A percentile compares a stretch with the other conserved stretches of the same genome.
These are phyloP conservation scores for Lasiodiplodia citricola DNA, from an alignment of 2,329 filamentous ascomycete species.

Conservation along the genomic window DNA sequence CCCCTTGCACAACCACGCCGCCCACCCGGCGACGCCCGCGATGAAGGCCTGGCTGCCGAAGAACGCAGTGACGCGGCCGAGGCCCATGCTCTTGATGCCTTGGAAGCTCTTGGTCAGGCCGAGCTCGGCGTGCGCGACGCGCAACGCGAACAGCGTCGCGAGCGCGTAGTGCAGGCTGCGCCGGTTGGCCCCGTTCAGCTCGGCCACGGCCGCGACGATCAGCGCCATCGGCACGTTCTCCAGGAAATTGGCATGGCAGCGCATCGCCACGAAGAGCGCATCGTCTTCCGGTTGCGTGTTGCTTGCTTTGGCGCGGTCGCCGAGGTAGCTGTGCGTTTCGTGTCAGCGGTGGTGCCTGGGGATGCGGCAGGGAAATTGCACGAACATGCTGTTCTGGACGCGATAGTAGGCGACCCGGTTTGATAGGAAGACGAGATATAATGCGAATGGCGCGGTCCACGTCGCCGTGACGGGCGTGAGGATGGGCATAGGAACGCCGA, in stretches of 20 bases:
- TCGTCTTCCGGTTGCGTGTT: slow-evolving; percentile 3
- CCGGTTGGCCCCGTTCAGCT: slow-evolving; percentile 52
- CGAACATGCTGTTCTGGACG: slow-evolving; percentile 38
- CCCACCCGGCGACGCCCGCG: slow-evolving; percentile 37
- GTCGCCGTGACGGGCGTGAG: slow-evolving; percentile 45
- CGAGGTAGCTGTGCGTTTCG: slow-evolving; percentile 32
- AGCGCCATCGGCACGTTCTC: slow-evolving; percentile 52
- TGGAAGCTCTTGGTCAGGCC: slow-evolving; percentile 37
- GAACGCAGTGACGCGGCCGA: slow-evolving; percentile 37
- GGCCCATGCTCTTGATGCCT: slow-evolving; percentile 31
- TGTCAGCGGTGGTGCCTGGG: background rate
- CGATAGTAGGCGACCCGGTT: slow-evolving; percentile 46
- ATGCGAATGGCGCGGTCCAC: slow-evolving; percentile 49
- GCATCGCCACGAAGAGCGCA: slow-evolving; percentile 41
- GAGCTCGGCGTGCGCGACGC: slow-evolving; percentile 48
- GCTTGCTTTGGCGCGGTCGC: slow-evolving; percentile 30
- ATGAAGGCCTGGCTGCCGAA: slow-evolving; percentile 41
- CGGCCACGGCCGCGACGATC: slow-evolving; percentile 46
- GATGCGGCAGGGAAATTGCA: slow-evolving; percentile 27
- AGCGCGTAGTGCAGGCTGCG: slow-evolving; percentile 46
- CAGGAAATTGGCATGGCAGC: slow-evolving; percentile 49
- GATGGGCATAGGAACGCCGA: slow-evolving; percentile 40
- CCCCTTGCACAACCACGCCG: slow-evolving; percentile 39
- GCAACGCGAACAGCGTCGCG: slow-evolving; percentile 45
- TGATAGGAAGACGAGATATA: slow-evolving; percentile 50